These are phyloP conservation scores for Didymella pomorum DNA, from an alignment of 2,329 filamentous ascomycete genomes.

Conservation along the genomic window DNA sequence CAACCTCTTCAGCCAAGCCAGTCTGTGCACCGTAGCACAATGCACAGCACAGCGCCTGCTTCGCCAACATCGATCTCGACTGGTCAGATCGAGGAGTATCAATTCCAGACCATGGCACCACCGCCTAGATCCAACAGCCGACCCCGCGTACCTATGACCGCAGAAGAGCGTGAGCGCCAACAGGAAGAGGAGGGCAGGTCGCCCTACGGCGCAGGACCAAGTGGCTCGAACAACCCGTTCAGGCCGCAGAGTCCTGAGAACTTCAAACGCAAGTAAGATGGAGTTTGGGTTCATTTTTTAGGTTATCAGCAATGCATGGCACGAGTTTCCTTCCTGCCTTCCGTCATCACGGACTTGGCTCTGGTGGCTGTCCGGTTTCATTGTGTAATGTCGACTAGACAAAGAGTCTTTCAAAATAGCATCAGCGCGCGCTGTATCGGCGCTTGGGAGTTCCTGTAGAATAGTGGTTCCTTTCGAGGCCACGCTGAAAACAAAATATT, in stretches of 20 bases:
- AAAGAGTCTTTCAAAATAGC: neutral
- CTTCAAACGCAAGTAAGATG: constrained; percentile 15
- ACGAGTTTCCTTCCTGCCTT: constrained; percentile 1
- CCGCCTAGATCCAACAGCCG: constrained; percentile 38
- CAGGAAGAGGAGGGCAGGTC: constrained; percentile 29
- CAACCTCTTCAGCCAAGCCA: constrained; percentile 26
- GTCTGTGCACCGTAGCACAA: constrained; percentile 29
- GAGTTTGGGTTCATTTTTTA: neutral
- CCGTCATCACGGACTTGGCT: neutral
- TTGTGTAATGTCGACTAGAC: constrained; percentile 11
- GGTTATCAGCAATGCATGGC: constrained; percentile 9
- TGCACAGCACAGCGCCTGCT: constrained; percentile 35
- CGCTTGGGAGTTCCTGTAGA: constrained; percentile 1
- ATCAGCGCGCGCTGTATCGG: constrained; percentile 13
- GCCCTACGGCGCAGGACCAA: constrained; percentile 24
- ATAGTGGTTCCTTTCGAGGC: constrained; percentile 7
- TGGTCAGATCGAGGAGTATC: constrained; percentile 43
- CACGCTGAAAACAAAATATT: neutral
- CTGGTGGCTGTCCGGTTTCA: constrained; percentile 9
- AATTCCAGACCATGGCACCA: constrained; percentile 45
- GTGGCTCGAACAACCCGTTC: constrained; percentile 30
- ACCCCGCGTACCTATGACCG: constrained; percentile 24
- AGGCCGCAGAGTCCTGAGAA: constrained; percentile 16
- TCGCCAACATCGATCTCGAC: constrained; percentile 46
- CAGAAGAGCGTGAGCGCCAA: constrained; percentile 26